A percentile compares a stretch with the other conserved stretches of the same genome.
Conservation (phyloP, 2,329 filamentous ascomycete species). For the Fusarium keratoplasticum region DNA sequence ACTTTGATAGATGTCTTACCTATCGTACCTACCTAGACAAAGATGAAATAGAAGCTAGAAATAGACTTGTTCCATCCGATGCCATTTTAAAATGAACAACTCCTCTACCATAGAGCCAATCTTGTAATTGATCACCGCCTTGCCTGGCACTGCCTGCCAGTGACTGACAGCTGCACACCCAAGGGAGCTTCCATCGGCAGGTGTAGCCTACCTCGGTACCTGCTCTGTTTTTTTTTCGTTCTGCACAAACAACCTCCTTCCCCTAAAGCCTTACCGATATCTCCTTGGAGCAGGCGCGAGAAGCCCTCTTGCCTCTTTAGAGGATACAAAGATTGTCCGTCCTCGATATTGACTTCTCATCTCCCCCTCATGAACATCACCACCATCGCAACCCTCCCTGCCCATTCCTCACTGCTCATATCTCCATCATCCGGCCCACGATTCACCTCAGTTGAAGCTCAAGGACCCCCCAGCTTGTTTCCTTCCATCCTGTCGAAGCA, state of each 20-base stretch:
- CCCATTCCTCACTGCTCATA: not conserved
- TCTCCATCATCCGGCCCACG: not conserved
- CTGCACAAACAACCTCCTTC: not conserved
- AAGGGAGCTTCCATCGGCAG: not conserved
- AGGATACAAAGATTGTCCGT: not conserved
- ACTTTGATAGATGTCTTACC: slow-evolving; percentile 15
- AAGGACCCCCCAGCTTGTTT: not conserved
- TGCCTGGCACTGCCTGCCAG: not conserved
- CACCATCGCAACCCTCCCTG: not conserved
- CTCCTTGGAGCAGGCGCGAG: not conserved
- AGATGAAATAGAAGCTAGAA: not conserved
- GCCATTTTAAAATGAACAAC: not conserved
- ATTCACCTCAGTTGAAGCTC: not conserved
- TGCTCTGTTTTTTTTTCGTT: not conserved
- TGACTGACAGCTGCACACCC: not conserved
- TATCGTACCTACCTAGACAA: not conserved
- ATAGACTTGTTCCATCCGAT: not conserved
- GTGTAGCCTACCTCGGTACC: not conserved
- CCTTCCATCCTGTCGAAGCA: not conserved
- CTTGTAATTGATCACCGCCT: not conserved
- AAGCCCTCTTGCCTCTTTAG: not conserved
- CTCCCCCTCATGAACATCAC: not conserved
- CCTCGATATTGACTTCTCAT: not conserved
- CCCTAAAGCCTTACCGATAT: not conserved
- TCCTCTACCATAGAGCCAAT: not conserved